phyloP scores from a whole-genome alignment of 805 yeast species.

The Saccharomyces mikatae region DNA sequence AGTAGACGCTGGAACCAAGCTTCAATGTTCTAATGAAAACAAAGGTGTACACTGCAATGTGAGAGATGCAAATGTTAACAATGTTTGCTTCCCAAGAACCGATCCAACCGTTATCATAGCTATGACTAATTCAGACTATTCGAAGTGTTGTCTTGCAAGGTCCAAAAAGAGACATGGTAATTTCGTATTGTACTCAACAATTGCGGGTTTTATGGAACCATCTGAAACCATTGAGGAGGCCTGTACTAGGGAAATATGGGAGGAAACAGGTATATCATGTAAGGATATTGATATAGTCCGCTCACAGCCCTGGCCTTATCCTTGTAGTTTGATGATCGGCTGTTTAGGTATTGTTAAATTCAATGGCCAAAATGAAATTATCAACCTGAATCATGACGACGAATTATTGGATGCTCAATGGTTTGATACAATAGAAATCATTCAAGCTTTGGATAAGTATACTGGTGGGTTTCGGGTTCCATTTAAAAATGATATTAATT shows the following conservation, averaged over 20 bases:
- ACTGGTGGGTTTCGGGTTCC: constrained; percentile 15
- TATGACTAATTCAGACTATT: constrained; percentile 51
- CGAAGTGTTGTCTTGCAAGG: constrained; percentile 63
- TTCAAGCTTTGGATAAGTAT: constrained; percentile 30
- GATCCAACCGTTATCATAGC: constrained; percentile 86
- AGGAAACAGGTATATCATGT: constrained; percentile 80
- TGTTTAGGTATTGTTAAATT: constrained; percentile 74
- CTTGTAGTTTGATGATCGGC: constrained; percentile 89
- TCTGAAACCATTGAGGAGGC: constrained; percentile 88
- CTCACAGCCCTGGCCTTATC: constrained; percentile 98
- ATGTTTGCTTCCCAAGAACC: constrained; percentile 84
- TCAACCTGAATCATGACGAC: constrained; percentile 72
- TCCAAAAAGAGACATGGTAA: constrained; percentile 48
- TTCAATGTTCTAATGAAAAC: constrained; percentile 37
- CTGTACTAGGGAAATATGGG: constrained; percentile 85
- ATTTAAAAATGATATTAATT: constrained; percentile 14
- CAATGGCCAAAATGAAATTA: constrained; percentile 54
- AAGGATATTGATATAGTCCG: constrained; percentile 50
- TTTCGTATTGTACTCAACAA: constrained; percentile 59
- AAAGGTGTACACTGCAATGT: constrained; percentile 27
- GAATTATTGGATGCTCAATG: constrained; percentile 83
- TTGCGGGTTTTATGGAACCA: constrained; percentile 96
- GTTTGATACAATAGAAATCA: constrained; percentile 56
- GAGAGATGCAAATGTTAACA: constrained; percentile 46
- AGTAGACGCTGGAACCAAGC: constrained; percentile 59